These are phyloP conservation scores for Neofusicoccum cordaticola DNA, from an alignment of 2,329 filamentous ascomycete genomes.

Conservation along the genomic window DNA sequence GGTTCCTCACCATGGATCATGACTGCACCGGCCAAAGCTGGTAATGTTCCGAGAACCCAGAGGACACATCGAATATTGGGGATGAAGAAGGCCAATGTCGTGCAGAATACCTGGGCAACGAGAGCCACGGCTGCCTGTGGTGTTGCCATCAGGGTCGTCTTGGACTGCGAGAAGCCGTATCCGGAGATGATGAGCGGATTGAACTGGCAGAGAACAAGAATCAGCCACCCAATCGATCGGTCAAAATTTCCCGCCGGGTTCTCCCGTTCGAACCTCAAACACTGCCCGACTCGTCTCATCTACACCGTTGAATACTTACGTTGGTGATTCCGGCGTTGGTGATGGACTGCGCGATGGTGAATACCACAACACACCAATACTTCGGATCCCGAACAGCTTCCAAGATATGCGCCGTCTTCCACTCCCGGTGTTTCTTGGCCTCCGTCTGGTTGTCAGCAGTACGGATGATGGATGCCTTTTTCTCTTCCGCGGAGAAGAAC, in stretches of 20 bases:
- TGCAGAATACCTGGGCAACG: background rate
- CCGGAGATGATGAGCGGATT: background rate
- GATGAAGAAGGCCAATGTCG: background rate
- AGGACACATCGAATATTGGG: background rate
- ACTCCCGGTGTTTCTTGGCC: background rate
- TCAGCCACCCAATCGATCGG: background rate
- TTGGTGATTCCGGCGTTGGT: background rate
- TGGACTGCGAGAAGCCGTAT: background rate
- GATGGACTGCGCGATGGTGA: background rate
- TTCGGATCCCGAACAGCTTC: background rate
- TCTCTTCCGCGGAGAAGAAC: background rate
- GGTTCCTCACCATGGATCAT: background rate
- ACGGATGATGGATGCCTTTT: background rate
- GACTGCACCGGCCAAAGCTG: background rate
- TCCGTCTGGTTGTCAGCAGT: background rate
- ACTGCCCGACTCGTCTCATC: background rate
- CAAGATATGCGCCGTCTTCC: background rate
- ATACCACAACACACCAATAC: background rate
- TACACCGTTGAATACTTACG: background rate
- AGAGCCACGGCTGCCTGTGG: background rate
- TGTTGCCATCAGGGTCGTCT: background rate
- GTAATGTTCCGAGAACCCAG: conserved; percentile 13
- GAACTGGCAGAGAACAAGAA: background rate
- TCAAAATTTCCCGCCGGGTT: no score
- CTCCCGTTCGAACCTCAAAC: background rate